A percentile compares a stretch with the other conserved stretches of the same genome.
Evolutionary conservation across 768 basidiomycete species (phyloP).

Genomic region (Asterophora lycoperdoides): DNA sequence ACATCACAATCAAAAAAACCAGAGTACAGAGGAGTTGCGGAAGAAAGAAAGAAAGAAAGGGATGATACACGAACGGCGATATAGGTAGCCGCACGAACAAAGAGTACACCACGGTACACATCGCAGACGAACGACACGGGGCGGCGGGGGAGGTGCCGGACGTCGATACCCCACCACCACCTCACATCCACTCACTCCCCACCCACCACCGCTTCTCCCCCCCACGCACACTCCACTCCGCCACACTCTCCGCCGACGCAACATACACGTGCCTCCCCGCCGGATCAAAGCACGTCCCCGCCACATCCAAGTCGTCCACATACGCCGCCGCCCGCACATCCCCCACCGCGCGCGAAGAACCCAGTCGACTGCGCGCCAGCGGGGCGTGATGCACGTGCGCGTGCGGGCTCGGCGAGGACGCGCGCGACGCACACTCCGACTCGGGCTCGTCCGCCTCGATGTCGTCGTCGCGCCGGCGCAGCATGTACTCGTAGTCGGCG

Average conservation of each 20-base stretch:
- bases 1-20: no score
- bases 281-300: slow-evolving; percentile 74
- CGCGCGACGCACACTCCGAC: slow-evolving; percentile 42
- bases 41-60: no score
- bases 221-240: slow-evolving; percentile 73
- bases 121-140: no score
- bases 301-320: slow-evolving; percentile 49
- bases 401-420: slow-evolving; percentile 43
- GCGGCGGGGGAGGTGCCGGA: no score
- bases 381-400: slow-evolving; percentile 15
- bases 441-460: slow-evolving; percentile 50
- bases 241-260: slow-evolving; percentile 59
- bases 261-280: slow-evolving; percentile 64
- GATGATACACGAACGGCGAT: no score
- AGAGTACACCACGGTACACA: no score
- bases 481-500: slow-evolving; percentile 27
- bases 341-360: slow-evolving; percentile 11
- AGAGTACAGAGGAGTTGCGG: no score
- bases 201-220: slow-evolving; percentile 74
- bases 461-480: slow-evolving; percentile 27
- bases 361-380: slow-evolving; percentile 8
- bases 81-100: no score
- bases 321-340: slow-evolving; percentile 7
- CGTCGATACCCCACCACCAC: slow-evolving; percentile 27
- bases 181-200: slow-evolving; percentile 41